Conservation (phyloP, 768 basidiomycete genomes). For the Pisolithus tinctorius region DNA sequence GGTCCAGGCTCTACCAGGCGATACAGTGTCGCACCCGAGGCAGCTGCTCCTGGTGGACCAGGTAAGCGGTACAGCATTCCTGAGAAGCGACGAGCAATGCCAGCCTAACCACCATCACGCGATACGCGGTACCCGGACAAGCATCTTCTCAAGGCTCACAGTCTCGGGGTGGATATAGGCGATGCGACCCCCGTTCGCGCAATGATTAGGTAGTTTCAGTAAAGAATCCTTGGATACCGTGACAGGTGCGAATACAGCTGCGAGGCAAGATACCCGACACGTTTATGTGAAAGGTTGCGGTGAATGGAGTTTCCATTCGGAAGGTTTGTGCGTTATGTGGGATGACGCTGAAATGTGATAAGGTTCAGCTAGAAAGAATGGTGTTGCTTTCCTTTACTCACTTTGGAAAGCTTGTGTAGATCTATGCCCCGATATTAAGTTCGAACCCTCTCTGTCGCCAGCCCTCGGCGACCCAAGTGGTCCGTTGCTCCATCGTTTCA, state of each 20-base stretch:
- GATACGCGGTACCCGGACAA: slow-evolving; percentile 5
- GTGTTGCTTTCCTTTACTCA: too few relatives aligned
- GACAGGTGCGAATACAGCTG: slow-evolving; percentile 19
- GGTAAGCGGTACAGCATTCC: background rate
- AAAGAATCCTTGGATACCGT: slow-evolving; percentile 21
- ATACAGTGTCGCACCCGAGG: background rate
- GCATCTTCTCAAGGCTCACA: slow-evolving; percentile 13
- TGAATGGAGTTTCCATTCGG: background rate
- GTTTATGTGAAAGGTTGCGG: slow-evolving; percentile 11
- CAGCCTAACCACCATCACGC: background rate
- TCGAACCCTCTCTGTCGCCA: too few relatives aligned
- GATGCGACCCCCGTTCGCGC: slow-evolving; percentile 18
- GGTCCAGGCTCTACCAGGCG: slow-evolving; percentile 5
- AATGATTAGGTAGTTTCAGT: slow-evolving; percentile 21
- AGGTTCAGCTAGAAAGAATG: too few relatives aligned
- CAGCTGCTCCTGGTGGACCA: slow-evolving; percentile 6
- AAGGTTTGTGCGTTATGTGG: too few relatives aligned
- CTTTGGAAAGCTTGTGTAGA: too few relatives aligned
- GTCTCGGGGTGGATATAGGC: slow-evolving; percentile 11
- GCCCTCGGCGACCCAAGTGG: too few relatives aligned
- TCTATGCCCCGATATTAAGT: too few relatives aligned
- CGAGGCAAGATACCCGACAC: slow-evolving; percentile 12
- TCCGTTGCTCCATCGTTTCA: too few relatives aligned
- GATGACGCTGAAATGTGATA: too few relatives aligned
- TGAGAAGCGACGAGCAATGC: background rate